Base-by-base conservation (phyloP, 2,329 filamentous ascomycete genomes). In the Fusarium camptoceras region DNA sequence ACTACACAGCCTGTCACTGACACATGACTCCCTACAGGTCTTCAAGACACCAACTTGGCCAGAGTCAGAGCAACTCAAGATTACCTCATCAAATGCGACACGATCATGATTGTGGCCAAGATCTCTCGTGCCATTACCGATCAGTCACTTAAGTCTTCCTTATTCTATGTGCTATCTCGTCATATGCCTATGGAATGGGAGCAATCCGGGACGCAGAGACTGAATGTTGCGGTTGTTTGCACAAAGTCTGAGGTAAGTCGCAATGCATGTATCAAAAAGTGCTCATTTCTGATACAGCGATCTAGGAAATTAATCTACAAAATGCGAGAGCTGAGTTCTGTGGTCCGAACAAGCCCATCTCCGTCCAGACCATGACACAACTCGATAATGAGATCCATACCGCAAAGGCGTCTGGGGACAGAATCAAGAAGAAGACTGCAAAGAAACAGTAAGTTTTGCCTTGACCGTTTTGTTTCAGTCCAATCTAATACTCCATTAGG, bases 21-120 rank as follows among this genome's bases (percentile, higher is more conserved):
- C 39, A 39, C 7, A 37, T 12, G 4, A 20, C 4, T 2, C 4
- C 5, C 1, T 11, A 48, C 27, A 75, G 73, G 72, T 2, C 67
- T 79, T 6, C 76, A 79, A 50, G 77, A 81, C 57, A 78, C 78
- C 2, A 80, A 80, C 61, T 49, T 79, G 34, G 79, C 79, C 15
- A 73, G 79, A 61, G 76, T 81, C 4, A 66, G 73, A 57, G 74
- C 74, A 9, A 79, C 79, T n/a, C 75, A 80, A 39, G 74, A 75
- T 24, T 81, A 80, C 53, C 73, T 80, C 7, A 62, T 78, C 34
- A 75, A 73, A 27, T 81, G 78, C 69, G 76, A 80, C 48, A 75
- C 76, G 22, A 71, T 81, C 11, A 74, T 81, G 16, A 73, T 80
- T 16, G 78, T 79, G 5, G 72, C 77, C 14, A 77, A 78, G 18